Base-by-base conservation (phyloP, 78 protist genomes). In the Dictyostelium brefeldianum region DNA sequence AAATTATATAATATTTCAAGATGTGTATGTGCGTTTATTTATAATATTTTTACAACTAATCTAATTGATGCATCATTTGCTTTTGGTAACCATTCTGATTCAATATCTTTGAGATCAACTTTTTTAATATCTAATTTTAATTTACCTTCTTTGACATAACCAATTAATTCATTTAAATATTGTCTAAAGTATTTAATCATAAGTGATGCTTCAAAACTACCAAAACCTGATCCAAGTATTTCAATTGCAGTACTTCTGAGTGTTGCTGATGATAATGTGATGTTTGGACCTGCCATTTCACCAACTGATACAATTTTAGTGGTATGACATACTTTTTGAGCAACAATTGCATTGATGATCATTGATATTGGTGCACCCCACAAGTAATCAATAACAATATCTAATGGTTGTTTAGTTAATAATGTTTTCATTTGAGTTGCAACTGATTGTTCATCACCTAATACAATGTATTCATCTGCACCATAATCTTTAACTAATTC, bases 21-120 rank as follows among this genome's bases (percentile, higher is more conserved):
- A n/a, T n/a, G n/a, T n/a, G n/a, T n/a, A n/a, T n/a, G n/a, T n/a
- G n/a, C n/a, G n/a, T n/a, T n/a, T n/a, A n/a, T n/a, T n/a, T n/a
- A n/a, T n/a, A n/a, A n/a, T n/a, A 83, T 83, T 83, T 83, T 69
- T 6, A 83, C 70, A 53, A 83, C 90, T 25, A 46, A 43, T 83
- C 90, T 83, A 20, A 47, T 46, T 46, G 57, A 62, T 12, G 25
- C 20, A 9, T 36, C 41, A 18, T 69, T 25, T 2, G 3, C 15
- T n/a, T n/a, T n/a, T n/a, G n/a, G n/a, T 15, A 12, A 22, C 90
- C 90, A 83, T 18, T 69, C 59, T 3, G 56, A 9, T 43, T 83
- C 90, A 53, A 83, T 73, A 56, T 83, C 90, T 73, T 83, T 73
- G 2, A 83, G n/a, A 2, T 69, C 82, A 12, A 73, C 29, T 2